Conservation (phyloP, 495 filamentous ascomycete genomes). For the Astrothelium macrocarpum region DNA sequence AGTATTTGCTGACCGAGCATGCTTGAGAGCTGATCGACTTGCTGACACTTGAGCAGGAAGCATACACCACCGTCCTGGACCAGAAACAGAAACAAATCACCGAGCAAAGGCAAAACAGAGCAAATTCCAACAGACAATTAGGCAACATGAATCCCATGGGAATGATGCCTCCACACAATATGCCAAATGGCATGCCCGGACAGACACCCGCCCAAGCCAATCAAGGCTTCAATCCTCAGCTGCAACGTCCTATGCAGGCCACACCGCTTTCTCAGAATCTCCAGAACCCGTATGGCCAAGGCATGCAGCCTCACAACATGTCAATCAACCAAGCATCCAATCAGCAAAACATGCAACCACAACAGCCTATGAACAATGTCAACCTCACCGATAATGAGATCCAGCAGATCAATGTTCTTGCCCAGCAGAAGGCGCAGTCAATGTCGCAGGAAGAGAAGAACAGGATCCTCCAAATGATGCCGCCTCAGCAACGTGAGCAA, state of each 20-base stretch:
- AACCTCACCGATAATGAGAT: slow-evolving; percentile 21
- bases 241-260: slow-evolving; percentile 45
- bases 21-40: background rate
- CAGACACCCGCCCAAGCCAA: slow-evolving; percentile 28
- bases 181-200: background rate
- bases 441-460: slow-evolving; percentile 2
- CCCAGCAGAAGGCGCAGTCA: slow-evolving; percentile 1
- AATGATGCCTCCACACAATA: background rate
- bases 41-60: background rate
- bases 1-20: background rate
- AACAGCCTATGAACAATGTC: slow-evolving; percentile 18
- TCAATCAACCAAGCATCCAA: slow-evolving; percentile 33
- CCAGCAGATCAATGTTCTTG: slow-evolving; percentile 6
- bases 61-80: background rate
- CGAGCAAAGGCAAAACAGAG: background rate
- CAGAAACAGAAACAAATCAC: background rate
- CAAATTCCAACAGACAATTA: background rate
- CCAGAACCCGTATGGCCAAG: slow-evolving; percentile 30
- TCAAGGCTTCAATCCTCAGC: slow-evolving; percentile 41
- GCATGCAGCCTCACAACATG: slow-evolving; percentile 31
- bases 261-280: slow-evolving; percentile 42
- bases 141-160: background rate
- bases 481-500: slow-evolving; percentile 2
- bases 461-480: background rate
- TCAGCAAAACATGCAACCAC: slow-evolving; percentile 37